These are phyloP conservation scores for Spongiforma sp. DNA, from an alignment of 1,284 basidiomycete genomes.

Conservation along the genomic window DNA sequence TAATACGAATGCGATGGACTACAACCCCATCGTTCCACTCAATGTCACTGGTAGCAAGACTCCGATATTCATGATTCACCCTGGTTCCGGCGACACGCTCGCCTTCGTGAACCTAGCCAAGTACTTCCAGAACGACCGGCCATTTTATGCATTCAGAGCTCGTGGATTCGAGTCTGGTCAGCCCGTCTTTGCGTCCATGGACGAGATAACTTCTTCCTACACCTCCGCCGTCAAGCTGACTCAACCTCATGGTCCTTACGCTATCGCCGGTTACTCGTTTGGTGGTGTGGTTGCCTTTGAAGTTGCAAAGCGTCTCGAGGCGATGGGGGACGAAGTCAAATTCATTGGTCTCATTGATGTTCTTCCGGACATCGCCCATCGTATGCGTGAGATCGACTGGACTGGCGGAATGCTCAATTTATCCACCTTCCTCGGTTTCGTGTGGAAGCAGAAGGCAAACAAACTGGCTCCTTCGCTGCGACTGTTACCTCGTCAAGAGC, in stretches of 20 bases:
- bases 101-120: slow-evolving; percentile 48
- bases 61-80: slow-evolving; percentile 48
- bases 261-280: slow-evolving; percentile 51
- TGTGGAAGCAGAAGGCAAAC: slow-evolving; percentile 24
- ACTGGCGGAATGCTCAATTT: slow-evolving; percentile 44
- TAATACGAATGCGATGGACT: too few species aligned
- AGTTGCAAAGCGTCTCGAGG: slow-evolving; percentile 44
- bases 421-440: slow-evolving; percentile 31
- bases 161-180: slow-evolving; percentile 46
- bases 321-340: slow-evolving; percentile 39
- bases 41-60: slow-evolving; percentile 43
- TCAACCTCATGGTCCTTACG: slow-evolving; percentile 47
- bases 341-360: slow-evolving; percentile 47
- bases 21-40: slow-evolving; percentile 42
- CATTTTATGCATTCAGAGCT: slow-evolving; percentile 47
- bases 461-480: slow-evolving; percentile 17
- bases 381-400: slow-evolving; percentile 47
- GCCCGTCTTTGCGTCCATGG: slow-evolving; percentile 39
- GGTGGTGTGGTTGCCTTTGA: slow-evolving; percentile 52
- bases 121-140: slow-evolving; percentile 41
- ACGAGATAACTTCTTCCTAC: slow-evolving; percentile 47
- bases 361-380: slow-evolving; percentile 45
- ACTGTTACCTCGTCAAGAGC: slow-evolving; percentile 23
- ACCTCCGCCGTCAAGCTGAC: slow-evolving; percentile 39
- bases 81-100: slow-evolving; percentile 48